Base-by-base conservation (phyloP, 2,329 filamentous ascomycete species). In the Coniochaeta pulveracea region DNA sequence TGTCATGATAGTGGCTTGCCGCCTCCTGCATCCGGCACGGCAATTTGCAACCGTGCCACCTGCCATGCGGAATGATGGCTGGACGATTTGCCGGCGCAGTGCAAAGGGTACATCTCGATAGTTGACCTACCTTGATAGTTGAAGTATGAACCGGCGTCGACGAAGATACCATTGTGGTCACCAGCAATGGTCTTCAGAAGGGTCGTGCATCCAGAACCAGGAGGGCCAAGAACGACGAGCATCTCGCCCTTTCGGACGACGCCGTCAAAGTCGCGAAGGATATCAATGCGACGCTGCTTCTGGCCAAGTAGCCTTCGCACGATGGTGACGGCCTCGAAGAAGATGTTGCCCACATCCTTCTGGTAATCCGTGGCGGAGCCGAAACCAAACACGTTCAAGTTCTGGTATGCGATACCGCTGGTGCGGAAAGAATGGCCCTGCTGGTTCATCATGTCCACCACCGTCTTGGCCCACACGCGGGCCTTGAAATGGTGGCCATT, bases 141-240 rank as follows among this genome's bases (percentile, higher is more conserved):
- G 50, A 93, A 75, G 40, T 83, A 75, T 0, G 81, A 78, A 9
- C 63, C 59, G 3, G 79, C 59, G 30, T 85, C 80, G 10, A 91
- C 64, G 44, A 70, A 75, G 45, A 93, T 77, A 33, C 85, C 85
- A 44, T 86, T 80, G 15, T 80, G 84, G 56, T 93, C 84, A 39
- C 85, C 85, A 4, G 84, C 74, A 43, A 93, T 73, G 0, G 84
- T 83, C 62, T 93, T 93, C 37, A 93, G 64, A 41, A 93, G 78
- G 3, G 85, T 93, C 11, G 81, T 85, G 54, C 85, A 93, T 34
- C 81, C 81, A n/a, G 70, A 68, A 25, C 72, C 72, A 3, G 80
- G 80, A 35, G 79, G 80, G 11, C 80, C 80, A 21, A 85, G 64
- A 3, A 85, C 80, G 11, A 85, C 76, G 18, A 85, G 57, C 76